A percentile compares a stretch with the other conserved stretches of the same genome.
Evolutionary conservation across 2,329 filamentous ascomycete genomes (phyloP).

Genomic region (Cladosporium halotolerans): DNA sequence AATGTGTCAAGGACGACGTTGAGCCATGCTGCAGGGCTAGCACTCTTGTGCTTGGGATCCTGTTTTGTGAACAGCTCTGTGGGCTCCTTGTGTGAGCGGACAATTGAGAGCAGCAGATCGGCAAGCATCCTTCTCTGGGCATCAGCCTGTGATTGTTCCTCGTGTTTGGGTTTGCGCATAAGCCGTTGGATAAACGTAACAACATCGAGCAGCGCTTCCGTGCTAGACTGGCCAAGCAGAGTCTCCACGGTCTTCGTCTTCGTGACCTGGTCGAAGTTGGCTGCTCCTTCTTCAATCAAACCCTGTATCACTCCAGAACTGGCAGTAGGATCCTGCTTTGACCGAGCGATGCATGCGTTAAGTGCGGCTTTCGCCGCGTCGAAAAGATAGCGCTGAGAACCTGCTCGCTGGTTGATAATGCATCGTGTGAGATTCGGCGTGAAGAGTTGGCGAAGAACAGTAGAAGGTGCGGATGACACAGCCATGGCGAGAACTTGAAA

Average conservation of each 20-base stretch:
- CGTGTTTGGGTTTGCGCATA: constrained; percentile 38
- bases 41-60: constrained; percentile 23
- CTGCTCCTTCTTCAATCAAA: constrained; percentile 64
- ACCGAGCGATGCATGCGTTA: constrained; percentile 61
- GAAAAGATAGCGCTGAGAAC: constrained; percentile 72
- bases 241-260: constrained; percentile 79
- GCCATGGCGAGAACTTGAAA: constrained; percentile 81
- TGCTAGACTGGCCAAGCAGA: constrained; percentile 56
- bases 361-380: constrained; percentile 69
- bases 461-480: constrained; percentile 47
- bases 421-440: constrained; percentile 77
- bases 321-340: constrained; percentile 54
- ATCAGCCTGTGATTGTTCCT: constrained; percentile 42
- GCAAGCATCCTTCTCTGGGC: constrained; percentile 45
- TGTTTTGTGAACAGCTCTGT: constrained; percentile 17
- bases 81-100: constrained; percentile 34
- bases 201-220: constrained; percentile 46
- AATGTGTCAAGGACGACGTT: constrained; percentile 17
- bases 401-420: constrained; percentile 74
- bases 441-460: constrained; percentile 59
- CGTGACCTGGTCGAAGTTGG: constrained; percentile 80
- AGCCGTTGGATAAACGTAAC: constrained; percentile 46
- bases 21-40: constrained; percentile 19
- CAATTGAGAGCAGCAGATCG: constrained; percentile 47
- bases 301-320: constrained; percentile 57